Base-by-base conservation (phyloP, 2,329 filamentous ascomycete species). In the Exserohilum turcica region DNA sequence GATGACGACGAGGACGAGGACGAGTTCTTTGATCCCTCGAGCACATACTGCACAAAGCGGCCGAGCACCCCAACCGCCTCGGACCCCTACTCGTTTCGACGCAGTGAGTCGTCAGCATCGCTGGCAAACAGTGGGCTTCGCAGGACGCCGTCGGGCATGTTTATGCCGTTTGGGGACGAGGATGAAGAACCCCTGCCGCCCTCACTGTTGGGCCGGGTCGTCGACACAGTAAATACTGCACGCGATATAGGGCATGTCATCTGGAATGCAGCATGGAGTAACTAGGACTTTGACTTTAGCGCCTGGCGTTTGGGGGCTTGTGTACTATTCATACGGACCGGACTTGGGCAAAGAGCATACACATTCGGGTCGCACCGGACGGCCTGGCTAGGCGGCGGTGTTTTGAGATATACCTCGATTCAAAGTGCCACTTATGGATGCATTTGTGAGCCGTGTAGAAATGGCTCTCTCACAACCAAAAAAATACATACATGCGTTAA, bases 61-160 rank as follows among this genome's bases (percentile, higher is more conserved):
- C 67, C 73, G 35, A 69, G 67, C 43, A 68, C 69, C 5, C 62
- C 68, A 52, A 77, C 76, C 63, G 64, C 59, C 54, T 74, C 60
- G 7, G 56, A 65, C 38, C 53, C 64, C 19, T 58, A 66, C 32
- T 55, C 59, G 35, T 54, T 61, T 52, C 61, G 63, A 28, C 50
- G 55, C 37, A 60, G 54, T 45, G 54, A 48, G 29, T 48, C 56
- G n/a, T 49, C 54, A 7, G 55, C 63, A n/a, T 56, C 58, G 9
- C 61, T 61, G 6, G 59, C 66, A 39, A 61, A 64, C 3, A 71
- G 73, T 15, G 86, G 87, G 46, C 87, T 95, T 80, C 86, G 88
- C 57, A 83, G 92, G 62, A 95, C 91, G 16, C 81, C 86, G 44
- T 94, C 91, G 33, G 92, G 91, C 63, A 95, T 96, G 90, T 89